Evolutionary conservation across 805 yeast genomes (phyloP), one percentile per base, ranked within the genome.

Genomic region (Sugiyamaella boreocaroliniensis): DNA sequence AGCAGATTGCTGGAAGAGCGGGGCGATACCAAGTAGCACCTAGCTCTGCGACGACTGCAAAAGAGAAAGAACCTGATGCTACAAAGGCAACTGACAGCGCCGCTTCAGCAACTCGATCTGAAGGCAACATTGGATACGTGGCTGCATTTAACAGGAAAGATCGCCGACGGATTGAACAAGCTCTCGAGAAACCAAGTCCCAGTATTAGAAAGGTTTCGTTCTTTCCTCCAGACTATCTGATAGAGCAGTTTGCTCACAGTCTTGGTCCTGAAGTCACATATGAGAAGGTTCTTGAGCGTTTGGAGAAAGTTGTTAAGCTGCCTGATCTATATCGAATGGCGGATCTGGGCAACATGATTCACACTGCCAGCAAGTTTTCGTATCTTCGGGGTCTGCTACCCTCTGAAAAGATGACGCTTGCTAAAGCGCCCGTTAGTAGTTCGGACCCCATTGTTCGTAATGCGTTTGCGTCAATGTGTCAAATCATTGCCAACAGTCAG

Each of bases 1-100:
- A 89, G 66, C 99, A 93, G 66, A 92, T 93, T 55, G 97, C 93
- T 3, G 99, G 99, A 1, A 75, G 99, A 57, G 99, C 99, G 0
- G 99, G 99, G 1, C 71, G 99, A 55, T 93, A 72, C 61, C 77
- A 74, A 53, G 71, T 70, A 3, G 71, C 68, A 9, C 58, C 61
- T 2, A 55, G 49, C 40, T 32, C 43, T n/a, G 51, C 37, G 16
- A 22, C 37, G 14, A 4, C 37, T 9, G n/a, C 11, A 2, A 32
- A 32, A 6, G 26, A 22, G 26, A 22, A 6, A 22, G 26, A 22
- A 6, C 19, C 34, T 15, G 34, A 44, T 14, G 18, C 47, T 4
- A 7, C 47, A 3, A 9, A 32, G 4, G 7, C 32, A 37, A 6
- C 43, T 7, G 61, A 58, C 22, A 40, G 16, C 7, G 54, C 50